phyloP scores from a whole-genome alignment of 78 protist species.

The Pelomyxa schiedti region DNA sequence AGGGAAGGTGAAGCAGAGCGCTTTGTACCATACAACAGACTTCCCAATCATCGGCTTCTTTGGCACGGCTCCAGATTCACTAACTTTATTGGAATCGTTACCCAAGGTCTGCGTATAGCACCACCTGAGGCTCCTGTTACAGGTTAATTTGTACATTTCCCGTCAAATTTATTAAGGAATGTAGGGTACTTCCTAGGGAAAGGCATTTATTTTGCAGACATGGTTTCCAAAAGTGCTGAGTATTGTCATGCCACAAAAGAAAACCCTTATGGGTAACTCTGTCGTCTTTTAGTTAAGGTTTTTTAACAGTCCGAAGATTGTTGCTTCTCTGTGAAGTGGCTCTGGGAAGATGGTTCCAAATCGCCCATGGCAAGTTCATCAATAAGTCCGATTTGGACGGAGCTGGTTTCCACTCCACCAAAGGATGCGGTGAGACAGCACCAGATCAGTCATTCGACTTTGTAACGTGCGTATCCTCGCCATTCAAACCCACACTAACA shows the following conservation, averaged over 20 bases:
- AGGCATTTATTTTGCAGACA: conserved; percentile 64
- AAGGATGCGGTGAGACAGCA: conserved; percentile 6
- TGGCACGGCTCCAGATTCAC: conserved; percentile 39
- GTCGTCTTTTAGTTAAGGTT: not conserved
- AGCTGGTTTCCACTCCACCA: conserved; percentile 22
- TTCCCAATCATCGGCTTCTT: conserved; percentile 9
- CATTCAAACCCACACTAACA: not conserved
- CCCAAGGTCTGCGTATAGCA: conserved; percentile 50
- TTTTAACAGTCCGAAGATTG: not conserved
- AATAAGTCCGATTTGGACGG: not conserved
- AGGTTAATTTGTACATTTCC: not conserved
- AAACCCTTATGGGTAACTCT: not conserved
- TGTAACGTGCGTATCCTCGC: not conserved
- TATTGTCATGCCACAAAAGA: conserved; percentile 32
- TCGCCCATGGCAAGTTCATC: conserved; percentile 11
- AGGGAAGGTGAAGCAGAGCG: not conserved
- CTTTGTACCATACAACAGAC: not conserved
- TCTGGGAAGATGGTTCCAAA: conserved; percentile 14
- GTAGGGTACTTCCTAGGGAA: conserved; percentile 62
- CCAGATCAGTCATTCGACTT: not conserved
- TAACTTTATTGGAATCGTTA: conserved; percentile 40
- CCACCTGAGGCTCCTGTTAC: conserved; percentile 50
- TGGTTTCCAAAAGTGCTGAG: conserved; percentile 35
- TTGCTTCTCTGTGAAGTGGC: conserved; percentile 57
- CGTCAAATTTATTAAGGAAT: not conserved